Evolutionary conservation across 2,329 filamentous ascomycete genomes (phyloP).

Genomic region (Colletotrichum sp.): DNA sequence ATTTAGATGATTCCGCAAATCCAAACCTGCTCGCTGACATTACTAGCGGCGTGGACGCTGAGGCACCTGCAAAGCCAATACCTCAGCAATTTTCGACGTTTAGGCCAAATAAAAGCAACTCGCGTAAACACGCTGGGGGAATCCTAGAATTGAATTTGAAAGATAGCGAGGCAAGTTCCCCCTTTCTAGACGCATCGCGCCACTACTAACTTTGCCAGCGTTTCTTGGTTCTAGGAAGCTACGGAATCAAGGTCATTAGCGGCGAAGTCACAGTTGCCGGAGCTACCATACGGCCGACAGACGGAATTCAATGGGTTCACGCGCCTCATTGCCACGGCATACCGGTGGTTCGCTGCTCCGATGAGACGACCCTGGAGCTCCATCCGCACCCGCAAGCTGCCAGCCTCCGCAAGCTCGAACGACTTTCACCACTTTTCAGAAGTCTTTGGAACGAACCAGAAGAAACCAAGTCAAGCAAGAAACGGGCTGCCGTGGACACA

Average conservation of each 20-base stretch:
- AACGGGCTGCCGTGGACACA: constrained; percentile 29
- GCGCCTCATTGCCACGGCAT: constrained; percentile 74
- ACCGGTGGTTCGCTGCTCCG: constrained; percentile 64
- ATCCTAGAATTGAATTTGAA: constrained; percentile 46
- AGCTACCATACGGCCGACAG: constrained; percentile 59
- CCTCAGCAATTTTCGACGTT: constrained; percentile 49
- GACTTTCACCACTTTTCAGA: constrained; percentile 69
- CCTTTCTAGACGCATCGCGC: neutral
- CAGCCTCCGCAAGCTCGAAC: constrained; percentile 58
- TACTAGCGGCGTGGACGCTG: neutral
- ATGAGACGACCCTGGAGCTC: constrained; percentile 59
- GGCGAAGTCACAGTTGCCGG: constrained; percentile 72
- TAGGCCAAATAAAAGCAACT: constrained; percentile 48
- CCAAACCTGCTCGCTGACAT: neutral
- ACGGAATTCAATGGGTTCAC: constrained; percentile 60
- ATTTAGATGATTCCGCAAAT: neutral
- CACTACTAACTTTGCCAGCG: constrained; percentile 47
- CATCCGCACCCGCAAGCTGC: constrained; percentile 54
- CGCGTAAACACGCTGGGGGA: constrained; percentile 42
- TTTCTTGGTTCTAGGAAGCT: constrained; percentile 70
- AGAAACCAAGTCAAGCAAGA: constrained; percentile 26
- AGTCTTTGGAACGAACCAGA: constrained; percentile 66
- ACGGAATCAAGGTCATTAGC: constrained; percentile 63
- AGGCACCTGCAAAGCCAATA: neutral
- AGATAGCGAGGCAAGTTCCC: constrained; percentile 51